Evolutionary conservation across 73 alveolate genomes (phyloP).

Genomic region (Paramecium tetraurelia): DNA sequence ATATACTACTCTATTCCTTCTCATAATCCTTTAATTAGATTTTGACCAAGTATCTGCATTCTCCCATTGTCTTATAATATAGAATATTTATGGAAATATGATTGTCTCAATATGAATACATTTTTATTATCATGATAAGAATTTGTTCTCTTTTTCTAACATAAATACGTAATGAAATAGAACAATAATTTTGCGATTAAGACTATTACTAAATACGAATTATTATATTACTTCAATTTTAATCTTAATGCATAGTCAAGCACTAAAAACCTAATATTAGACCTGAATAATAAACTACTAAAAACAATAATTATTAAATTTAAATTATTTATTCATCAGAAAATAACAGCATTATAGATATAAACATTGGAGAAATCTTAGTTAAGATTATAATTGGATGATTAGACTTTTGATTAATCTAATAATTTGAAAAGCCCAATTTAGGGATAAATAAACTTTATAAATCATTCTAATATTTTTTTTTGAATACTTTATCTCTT

Average conservation of each 20-base stretch:
- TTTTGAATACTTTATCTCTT: too few relatives aligned
- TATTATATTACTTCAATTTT: conserved; percentile 51
- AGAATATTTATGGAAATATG: neutral
- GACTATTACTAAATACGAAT: neutral
- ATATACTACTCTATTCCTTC: neutral
- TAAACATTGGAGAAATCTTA: conserved; percentile 82
- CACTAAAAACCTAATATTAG: conserved; percentile 96
- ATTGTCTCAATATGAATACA: neutral
- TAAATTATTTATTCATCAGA: conserved; percentile 65
- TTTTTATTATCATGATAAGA: neutral
- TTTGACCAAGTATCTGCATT: neutral
- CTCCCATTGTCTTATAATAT: neutral
- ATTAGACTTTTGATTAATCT: conserved; percentile 54
- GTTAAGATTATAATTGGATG: conserved; percentile 64
- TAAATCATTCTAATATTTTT: too few relatives aligned
- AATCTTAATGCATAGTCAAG: conserved; percentile 84
- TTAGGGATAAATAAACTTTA: too few relatives aligned
- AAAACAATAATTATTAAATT: conserved; percentile 78
- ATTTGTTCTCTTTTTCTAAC: neutral
- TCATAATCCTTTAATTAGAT: neutral
- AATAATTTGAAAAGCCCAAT: conserved; percentile 71
- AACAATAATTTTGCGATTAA: neutral
- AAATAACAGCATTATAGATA: conserved; percentile 66
- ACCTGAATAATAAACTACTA: conserved; percentile 93
- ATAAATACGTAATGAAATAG: neutral